Base-by-base conservation (phyloP, 192 early-diverging fungal species). In the Coemansia sp. region DNA sequence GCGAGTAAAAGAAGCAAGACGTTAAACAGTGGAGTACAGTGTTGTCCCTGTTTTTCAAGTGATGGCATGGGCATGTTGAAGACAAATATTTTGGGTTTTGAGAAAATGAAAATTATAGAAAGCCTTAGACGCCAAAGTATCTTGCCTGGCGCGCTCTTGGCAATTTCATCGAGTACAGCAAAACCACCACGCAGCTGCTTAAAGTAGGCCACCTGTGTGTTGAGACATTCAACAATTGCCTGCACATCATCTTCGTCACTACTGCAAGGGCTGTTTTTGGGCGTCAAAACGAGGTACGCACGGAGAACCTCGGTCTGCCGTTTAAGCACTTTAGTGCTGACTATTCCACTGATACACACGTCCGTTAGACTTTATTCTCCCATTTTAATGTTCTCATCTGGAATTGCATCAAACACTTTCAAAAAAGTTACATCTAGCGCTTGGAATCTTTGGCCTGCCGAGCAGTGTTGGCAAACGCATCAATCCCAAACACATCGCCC, bases 401-500 rank as follows among this genome's bases (percentile, higher is more conserved):
- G 1, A 8, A 32, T 32, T 32, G 31, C 10, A 32, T 5, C 31
- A 32, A 32, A 10, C 10, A 32, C 10, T 8, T 5, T 10, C 10
- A 32, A 32, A 32, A 38, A 38, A 38, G 4, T 3, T 38, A 12
- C 3, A 25, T 28, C 47, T 49, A 49, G 25, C 47, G 48, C 48
- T 50, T 50, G 24, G 1, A 14, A 30, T 40, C 49, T 48, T 60
- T 50, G 24, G 32, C n/a, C 35, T 60, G 48, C n/a, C 58, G 22
- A 2, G 58, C 58, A 8, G 58, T 75, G 49, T 82, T 81, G 66
- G 94, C 84, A 69, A 99, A 99, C 11, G 84, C 84, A 29, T 94
- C 89, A 31, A 97, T 66, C 23, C 94, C 95, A 88, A 96, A 99
- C 56, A 91, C 84, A 82, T 98, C 97, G 49, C 92, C 93, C 74